These are phyloP conservation scores for Eremothecium coryli DNA, from an alignment of 1,139 yeast species.

Conservation along the genomic window DNA sequence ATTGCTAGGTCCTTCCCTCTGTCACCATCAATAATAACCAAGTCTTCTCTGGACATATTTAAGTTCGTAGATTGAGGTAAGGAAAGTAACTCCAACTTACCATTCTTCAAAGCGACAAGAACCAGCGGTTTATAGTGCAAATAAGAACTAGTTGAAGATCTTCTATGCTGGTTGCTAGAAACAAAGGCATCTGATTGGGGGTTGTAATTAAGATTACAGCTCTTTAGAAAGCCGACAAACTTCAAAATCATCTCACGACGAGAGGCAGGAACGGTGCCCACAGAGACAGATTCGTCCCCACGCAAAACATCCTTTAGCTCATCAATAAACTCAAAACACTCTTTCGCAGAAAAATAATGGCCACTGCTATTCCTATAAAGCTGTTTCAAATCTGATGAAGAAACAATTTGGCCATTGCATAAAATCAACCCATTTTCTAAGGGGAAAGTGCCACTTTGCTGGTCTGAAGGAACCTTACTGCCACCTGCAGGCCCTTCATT, in stretches of 20 bases:
- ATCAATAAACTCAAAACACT: conserved; percentile 23
- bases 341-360: conserved; percentile 24
- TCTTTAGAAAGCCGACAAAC: conserved; percentile 20
- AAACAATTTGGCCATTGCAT: conserved; percentile 18
- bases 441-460: conserved; percentile 12
- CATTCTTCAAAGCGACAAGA: conserved; percentile 77
- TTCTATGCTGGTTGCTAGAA: conserved; percentile 12
- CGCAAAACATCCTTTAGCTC: conserved; percentile 17
- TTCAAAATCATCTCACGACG: conserved; percentile 7
- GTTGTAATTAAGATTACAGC: conserved; percentile 19
- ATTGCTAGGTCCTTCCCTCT: conserved; percentile 87
- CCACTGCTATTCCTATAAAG: conserved; percentile 24
- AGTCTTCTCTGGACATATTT: conserved; percentile 54
- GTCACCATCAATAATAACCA: conserved; percentile 96
- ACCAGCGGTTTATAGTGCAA: conserved; percentile 40
- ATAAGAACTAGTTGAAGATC: conserved; percentile 14
- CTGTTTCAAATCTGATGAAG: conserved; percentile 21
- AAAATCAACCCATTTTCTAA: conserved; percentile 24
- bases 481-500: conserved; percentile 1
- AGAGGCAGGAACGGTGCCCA: conserved; percentile 1
- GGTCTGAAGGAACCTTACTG: conserved; percentile 5
- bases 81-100: conserved; percentile 75
- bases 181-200: conserved; percentile 13
- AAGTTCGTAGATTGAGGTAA: conserved; percentile 49
- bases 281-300: conserved; percentile 7